phyloP scores from a whole-genome alignment of 2,329 filamentous ascomycete species.

The Lachnellula arida region DNA sequence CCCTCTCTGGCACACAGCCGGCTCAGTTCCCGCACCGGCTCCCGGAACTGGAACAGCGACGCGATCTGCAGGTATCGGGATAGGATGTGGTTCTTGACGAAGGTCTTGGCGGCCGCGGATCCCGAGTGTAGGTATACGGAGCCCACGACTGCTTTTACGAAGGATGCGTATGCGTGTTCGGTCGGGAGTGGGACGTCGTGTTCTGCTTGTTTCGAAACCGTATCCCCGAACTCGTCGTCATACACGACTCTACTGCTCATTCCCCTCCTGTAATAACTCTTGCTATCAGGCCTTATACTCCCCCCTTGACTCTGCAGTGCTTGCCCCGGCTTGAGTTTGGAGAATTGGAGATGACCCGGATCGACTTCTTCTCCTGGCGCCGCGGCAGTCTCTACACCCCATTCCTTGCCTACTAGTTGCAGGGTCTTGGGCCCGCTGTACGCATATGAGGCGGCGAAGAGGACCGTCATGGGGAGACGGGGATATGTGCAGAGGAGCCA shows the following conservation, averaged over 20 bases:
- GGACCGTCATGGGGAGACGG: conserved; percentile 80
- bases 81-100: conserved; percentile 80
- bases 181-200: conserved; percentile 25
- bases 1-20: conserved; percentile 82
- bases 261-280: conserved; percentile 57
- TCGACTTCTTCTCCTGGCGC: conserved; percentile 89
- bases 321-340: conserved; percentile 41
- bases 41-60: conserved; percentile 75
- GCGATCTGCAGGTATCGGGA: conserved; percentile 72
- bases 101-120: conserved; percentile 69
- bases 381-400: conserved; percentile 87
- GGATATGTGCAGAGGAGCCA: conserved; percentile 85
- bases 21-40: conserved; percentile 78
- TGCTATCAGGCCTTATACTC: conserved; percentile 47
- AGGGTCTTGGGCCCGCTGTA: conserved; percentile 76
- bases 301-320: conserved; percentile 45
- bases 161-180: conserved; percentile 60
- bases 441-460: conserved; percentile 80
- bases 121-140: conserved; percentile 83
- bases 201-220: conserved; percentile 30
- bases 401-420: conserved; percentile 69
- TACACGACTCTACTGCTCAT: conserved; percentile 73
- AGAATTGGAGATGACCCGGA: conserved; percentile 82
- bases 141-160: conserved; percentile 79
- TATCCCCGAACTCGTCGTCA: conserved; percentile 80